Evolutionary conservation across 2,329 filamentous ascomycete genomes (phyloP), one percentile per base, ranked within the genome.

Genomic region (Thielaviopsis musarum): DNA sequence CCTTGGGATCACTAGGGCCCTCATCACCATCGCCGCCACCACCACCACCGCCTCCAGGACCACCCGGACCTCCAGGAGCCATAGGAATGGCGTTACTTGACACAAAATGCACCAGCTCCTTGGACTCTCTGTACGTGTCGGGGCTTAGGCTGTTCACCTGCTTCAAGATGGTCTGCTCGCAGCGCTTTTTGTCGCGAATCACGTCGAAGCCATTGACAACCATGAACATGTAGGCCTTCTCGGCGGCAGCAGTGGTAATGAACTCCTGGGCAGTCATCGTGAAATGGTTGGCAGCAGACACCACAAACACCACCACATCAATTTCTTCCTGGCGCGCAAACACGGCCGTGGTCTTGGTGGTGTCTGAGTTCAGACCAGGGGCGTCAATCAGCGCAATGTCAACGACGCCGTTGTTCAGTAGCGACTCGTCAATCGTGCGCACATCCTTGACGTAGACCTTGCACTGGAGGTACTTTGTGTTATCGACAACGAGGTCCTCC

Each of bases 211-310:
- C 91, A 69, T 98, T 98, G 65, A 98, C 93, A 15, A 98, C 93
- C 71, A 98, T 95, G 70, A 98, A 98, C 63, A 98, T 91, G 69
- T 98, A 98, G 0, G 93, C 91, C 72, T 98, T 98, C 68, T 98
- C 93, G 49, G 91, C 83, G 0, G 93, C 93, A 1, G 93, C 93
- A 56, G 91, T 91, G 77, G 88, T 87, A 63, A 98, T 95, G 67
- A 98, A 98, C 66, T 98, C 93, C 71, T 88, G 94, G n/a, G 93
- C 91, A 0, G 93, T 95, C 59, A 95, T 83, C 0, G 93, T 98
- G 69, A 98, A 97, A 71, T 98, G 93, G 65, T 98, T 98, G 26
- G 91, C 90, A 2, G 93, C 93, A 12, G 91, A 96, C 5, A 98
- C 93, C 38, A 98, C 93, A 66, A 98, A 98, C 0, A 98, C 91